Evolutionary conservation across 2,329 filamentous ascomycete genomes (phyloP), one percentile per base, ranked within the genome.

Genomic region (Fusarium napiforme): DNA sequence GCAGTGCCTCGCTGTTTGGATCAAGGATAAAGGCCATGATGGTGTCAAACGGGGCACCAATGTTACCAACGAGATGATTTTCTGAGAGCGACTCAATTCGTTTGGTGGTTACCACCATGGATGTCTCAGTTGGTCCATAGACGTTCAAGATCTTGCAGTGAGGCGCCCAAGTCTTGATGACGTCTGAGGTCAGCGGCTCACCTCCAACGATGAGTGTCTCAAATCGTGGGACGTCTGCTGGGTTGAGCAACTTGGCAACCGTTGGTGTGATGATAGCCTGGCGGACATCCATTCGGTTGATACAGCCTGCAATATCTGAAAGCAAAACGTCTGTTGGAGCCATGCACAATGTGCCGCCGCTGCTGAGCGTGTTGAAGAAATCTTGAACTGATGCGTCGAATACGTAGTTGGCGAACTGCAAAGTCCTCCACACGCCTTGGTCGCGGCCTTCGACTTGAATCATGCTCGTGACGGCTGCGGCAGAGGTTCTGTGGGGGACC

Each of bases 261-360:
- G 59, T 61, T 28, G 59, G 59, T 30, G 59, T 61, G 15, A 61
- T 55, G 11, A 61, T 61, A 34, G 59, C 37, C 18, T 61, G 59
- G 1, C 30, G 59, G 3, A n/a, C 39, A 21, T 55, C 59, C 59
- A 61, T 61, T 21, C 37, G 19, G 7, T 61, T 61, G 23, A 55
- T 60, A 8, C 58, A 60, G 16, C 58, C 58, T 7, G 30, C n/a
- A 7, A 61, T 55, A 0, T 61, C 47, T 1, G 59, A 55, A 1
- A 61, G 59, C 1, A 61, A n/a, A 15, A 23, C 11, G 4, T 55
- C 59, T 9, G 37, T 55, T 0, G 47, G 59, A 3, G 59, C 47
- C 59, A 61, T 61, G 9, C 59, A 61, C 1, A 61, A 1, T 10
- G 47, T 55, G 1, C 59, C 47, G 1, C 59, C 47, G 7, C 37